Evolutionary conservation across 2,329 filamentous ascomycete genomes (phyloP).

Genomic region (Alternaria novae-zelandiae): DNA sequence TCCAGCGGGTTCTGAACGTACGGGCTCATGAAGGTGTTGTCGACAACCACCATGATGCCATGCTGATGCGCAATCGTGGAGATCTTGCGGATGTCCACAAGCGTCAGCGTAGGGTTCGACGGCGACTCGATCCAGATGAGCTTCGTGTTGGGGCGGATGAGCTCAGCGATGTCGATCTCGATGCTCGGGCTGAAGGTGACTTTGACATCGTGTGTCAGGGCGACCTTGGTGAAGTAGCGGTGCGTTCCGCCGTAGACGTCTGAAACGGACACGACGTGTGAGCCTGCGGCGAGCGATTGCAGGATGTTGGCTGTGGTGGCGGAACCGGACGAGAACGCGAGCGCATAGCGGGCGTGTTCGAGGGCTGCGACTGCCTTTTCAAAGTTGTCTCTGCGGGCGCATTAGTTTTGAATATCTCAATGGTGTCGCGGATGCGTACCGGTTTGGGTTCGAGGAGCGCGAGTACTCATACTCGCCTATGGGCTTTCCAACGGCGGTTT

Average conservation of each 20-base stretch:
- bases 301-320: constrained; percentile 93
- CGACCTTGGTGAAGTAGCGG: constrained; percentile 98
- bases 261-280: constrained; percentile 93
- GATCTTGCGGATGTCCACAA: constrained; percentile 91
- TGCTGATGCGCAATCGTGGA: constrained; percentile 82
- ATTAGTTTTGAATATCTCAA: constrained; percentile 14
- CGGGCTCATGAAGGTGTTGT: constrained; percentile 97
- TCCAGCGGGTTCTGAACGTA: constrained; percentile 97
- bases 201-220: constrained; percentile 88
- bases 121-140: constrained; percentile 97
- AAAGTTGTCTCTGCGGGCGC: constrained; percentile 74
- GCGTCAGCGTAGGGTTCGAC: constrained; percentile 89
- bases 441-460: constrained; percentile 91
- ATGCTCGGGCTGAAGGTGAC: constrained; percentile 95
- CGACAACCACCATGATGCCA: constrained; percentile 94
- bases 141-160: constrained; percentile 89
- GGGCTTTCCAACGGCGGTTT: constrained; percentile 84
- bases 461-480: constrained; percentile 93
- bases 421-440: constrained; percentile 45
- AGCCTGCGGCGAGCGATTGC: constrained; percentile 87
- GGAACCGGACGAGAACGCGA: constrained; percentile 93
- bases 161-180: constrained; percentile 80
- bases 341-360: constrained; percentile 88
- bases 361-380: constrained; percentile 89
- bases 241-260: constrained; percentile 99